Evolutionary conservation across 345 rosid species (phyloP).

Genomic region (Psidium friedrichsthalianum): DNA sequence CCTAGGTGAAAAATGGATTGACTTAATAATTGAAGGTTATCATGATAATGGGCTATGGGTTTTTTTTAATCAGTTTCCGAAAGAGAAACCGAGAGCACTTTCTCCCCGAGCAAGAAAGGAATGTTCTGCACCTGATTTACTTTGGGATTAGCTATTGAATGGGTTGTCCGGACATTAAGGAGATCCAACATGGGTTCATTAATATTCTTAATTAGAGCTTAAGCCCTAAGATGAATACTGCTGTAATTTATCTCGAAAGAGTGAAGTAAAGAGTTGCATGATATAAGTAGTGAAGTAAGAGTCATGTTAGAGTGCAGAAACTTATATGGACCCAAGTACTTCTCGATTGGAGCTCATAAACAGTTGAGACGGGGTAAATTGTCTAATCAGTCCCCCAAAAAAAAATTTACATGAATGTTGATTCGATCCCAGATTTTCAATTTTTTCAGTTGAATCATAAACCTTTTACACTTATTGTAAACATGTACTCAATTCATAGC

Average conservation of each 20-base stretch:
- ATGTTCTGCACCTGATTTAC: too few species aligned
- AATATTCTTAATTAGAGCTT: not conserved
- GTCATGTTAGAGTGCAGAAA: not conserved
- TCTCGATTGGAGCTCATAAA: not conserved
- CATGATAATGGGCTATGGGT: too few species aligned
- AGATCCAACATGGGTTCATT: not conserved
- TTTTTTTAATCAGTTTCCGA: not conserved
- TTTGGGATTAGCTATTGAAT: not conserved
- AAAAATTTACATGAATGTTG: accelerated
- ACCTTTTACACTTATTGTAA: not conserved
- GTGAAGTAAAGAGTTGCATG: not conserved
- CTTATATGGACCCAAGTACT: not conserved
- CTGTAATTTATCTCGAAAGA: not conserved
- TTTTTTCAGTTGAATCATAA: accelerated
- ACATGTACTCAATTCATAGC: too few species aligned
- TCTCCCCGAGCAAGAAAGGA: not conserved
- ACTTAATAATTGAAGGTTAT: too few species aligned
- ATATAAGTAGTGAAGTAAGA: not conserved
- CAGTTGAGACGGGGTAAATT: not conserved
- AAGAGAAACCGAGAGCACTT: not conserved
- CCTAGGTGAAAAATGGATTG: not conserved
- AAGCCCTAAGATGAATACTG: not conserved
- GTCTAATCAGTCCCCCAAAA: not conserved
- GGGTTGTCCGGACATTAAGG: not conserved
- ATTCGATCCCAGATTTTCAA: accelerated